Base-by-base conservation (phyloP, 768 basidiomycete genomes). In the Pleurotus djamor region DNA sequence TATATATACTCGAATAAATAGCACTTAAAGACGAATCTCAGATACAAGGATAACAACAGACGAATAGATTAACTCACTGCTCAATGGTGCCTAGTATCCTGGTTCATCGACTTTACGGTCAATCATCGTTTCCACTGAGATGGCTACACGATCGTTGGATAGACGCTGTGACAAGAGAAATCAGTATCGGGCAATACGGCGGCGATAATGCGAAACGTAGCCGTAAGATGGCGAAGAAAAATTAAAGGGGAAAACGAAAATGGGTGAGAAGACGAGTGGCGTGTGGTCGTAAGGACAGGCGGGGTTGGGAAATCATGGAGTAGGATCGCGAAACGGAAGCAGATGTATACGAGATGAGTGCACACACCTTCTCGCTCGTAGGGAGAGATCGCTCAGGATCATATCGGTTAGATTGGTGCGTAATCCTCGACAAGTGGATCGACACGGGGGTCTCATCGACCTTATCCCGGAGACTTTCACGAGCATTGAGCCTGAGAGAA, bases 401-500 rank as follows among this genome's bases (percentile, higher is more conserved):
- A 34, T 58, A 58, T n/a, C 57, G 57, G 43, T 58, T 36, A 12
- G 44, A 49, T 21, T 48, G 34, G 16, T 58, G 16, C 16, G 57
- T 58, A 38, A 58, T 58, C 45, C 57, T 48, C 44, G 57, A 58
- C 48, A 58, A 32, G 36, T 58, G 57, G 43, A 58, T 58, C 13
- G 57, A 58, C 48, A 58, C 57, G 16, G 57, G 57, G 2, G 44
- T 48, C 32, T 58, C 57, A 28, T 58, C 57, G 17, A 35, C 45
- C n/a, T 58, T 58, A 33, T 58, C 57, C 36, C 57, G 34, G 45
- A 58, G 33, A n/a, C 57, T 37, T 58, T 58, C 45, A 12, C 57
- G 44, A 17, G 57, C 57, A 16, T 58, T 58, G 13, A 58, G 57
- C 14, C 57, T 58, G 33, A 37, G 47, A 17, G 14, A 34, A 14